Base-by-base conservation (phyloP, 2,329 filamentous ascomycete species). In the Diaporthe sp. region DNA sequence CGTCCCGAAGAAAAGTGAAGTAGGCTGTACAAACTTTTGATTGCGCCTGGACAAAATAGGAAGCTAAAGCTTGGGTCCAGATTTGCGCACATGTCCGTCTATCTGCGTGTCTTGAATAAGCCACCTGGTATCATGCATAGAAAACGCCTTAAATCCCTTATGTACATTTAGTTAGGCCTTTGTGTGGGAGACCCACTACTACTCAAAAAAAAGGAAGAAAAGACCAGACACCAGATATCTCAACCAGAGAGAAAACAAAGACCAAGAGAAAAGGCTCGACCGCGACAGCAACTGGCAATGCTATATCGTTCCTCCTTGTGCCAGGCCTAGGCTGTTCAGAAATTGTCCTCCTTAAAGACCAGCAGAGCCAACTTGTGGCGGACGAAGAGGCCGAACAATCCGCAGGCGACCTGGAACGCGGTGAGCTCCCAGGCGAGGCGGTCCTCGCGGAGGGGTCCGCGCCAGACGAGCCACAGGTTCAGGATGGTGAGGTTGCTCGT, bases 401-500 rank as follows among this genome's bases (percentile, higher is more conserved):
- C 97, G 76, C 94, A 90, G 6, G 88, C 83, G 22, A 91, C 86
- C 87, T 99, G 97, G 84, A 98, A 89, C n/a, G 85, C 85, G 60
- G 97, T 89, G 76, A 99, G 89, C 82, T 97, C 95, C 81, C 91
- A 86, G 35, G 95, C 94, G 71, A 99, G 87, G 60, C 91, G 89
- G 84, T 98, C 94, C 83, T 99, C 97, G 76, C 94, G 90, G 88
- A 97, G 90, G 3, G 97, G 96, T 0, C 97, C 97, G 82, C 96
- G 93, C 94, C 95, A 97, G 69, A 98, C 94, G 76, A 99, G 87
- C 96, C 96, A 99, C 73, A 99, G 89, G 82, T 99, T 99, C 78
- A 99, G 88, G 64, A 99, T 90, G 12, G 97, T 99, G 77, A 99
- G 89, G 83, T 99, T 99, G 77, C 92, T 95, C 28, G 92, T 96